Evolutionary conservation across 345 rosid species (phyloP), one percentile per base, ranked within the genome.

Genomic region (Limnanthes douglasii): DNA sequence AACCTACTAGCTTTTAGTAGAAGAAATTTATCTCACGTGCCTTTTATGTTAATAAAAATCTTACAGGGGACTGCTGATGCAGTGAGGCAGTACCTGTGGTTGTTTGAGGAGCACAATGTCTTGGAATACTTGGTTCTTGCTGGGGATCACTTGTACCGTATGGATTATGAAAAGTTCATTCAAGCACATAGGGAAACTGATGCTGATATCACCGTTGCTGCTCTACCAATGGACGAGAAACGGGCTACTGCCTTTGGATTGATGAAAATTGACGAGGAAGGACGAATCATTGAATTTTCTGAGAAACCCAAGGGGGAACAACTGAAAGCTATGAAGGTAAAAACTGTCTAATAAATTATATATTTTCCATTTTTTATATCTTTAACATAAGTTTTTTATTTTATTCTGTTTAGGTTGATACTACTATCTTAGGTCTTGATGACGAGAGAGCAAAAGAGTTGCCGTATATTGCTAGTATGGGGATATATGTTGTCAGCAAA

Each of bases 391-490:
- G n/a, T n/a, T n/a, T n/a, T n/a, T n/a, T n/a, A n/a, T 2, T 39
- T 37, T 35, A 24, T 30, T 42, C 16, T 18, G 52, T 13, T 43
- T 56, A 88, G 97, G 97, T 83, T 42, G 95, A 88, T 38, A 88
- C 97, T 0, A 82, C 97, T 31, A 73, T 88, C 48, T 72, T 82
- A 40, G 97, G 97, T 36, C 93, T 88, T 47, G 93, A 82, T 36
- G 90, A 88, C 15, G 71, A 69, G 43, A 65, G 95, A 55, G 97
- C 97, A 1, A 78, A 78, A 60, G 86, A 73, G 54, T 56, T 88
- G 93, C 97, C 97, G 51, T 88, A 24, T 51, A 82, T 88, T 69
- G 97, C 97, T 50, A 88, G 97, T 39, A 88, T 88, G 97, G 97
- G 97, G 8, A 88, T 88, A 40, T 88, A 88, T 57, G 95, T 88